Evolutionary conservation across 495 filamentous ascomycete species (phyloP), one percentile per base, ranked within the genome.

Genomic region (Entonaema liquescens): DNA sequence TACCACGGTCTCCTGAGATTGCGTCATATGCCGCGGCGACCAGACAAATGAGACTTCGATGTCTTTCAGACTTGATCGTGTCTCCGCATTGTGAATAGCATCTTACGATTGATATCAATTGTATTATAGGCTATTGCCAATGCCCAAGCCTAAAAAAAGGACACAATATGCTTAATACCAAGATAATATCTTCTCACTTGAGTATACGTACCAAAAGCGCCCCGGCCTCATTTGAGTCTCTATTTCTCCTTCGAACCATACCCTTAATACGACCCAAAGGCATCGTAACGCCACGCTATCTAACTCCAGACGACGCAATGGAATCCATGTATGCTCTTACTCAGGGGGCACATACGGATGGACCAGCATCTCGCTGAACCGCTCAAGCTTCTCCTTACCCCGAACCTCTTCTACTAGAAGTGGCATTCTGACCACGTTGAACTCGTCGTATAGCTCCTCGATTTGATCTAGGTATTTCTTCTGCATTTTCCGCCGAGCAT

Each of bases 391-490:
- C 79, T 98, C 95, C 85, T 95, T 97, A 13, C 95, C 95, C 68
- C 96, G 84, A 6, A 99, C 93, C 78, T 99, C 95, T 79, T 98
- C 95, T 2, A 95, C 92, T 74, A 99, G 81, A 70, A 98, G 81
- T 21, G 95, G 95, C 92, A 98, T 97, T 83, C 93, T 93, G 50
- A 99, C 95, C 33, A 99, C 95, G 78, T 99, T 97, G 80, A 99
- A 99, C 78, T 99, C 95, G 70, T 98, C 94, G 74, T 99, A 99
- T 55, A 99, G 81, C 84, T 99, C 96, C 81, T 97, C 93, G 68
- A 98, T 98, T 84, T 99, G 95, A 74, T 97, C 95, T 23, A 99
- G 83, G 76, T 99, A 99, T 81, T 99, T 99, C 89, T 95, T 96
- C 84, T 99, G 95, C 95, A 99, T 99, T 83, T 94, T 94, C 74